Percentiles rank a stretch among this genome's conserved stretches.
phyloP scores from a whole-genome alignment of 805 yeast species.

The Sugiyamaella floridensis region DNA sequence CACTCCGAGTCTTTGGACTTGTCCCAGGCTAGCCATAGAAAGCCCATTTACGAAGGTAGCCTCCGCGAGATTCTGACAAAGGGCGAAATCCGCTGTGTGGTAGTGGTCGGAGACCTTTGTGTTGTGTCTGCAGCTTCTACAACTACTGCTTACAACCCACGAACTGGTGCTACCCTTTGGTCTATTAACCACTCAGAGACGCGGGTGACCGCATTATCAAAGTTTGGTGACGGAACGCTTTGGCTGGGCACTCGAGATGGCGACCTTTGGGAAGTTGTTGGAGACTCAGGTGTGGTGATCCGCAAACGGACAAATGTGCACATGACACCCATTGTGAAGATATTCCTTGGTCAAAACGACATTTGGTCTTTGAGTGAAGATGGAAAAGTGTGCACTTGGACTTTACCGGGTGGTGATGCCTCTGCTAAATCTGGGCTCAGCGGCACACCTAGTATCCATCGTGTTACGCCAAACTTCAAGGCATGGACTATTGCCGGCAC shows the following conservation, averaged over 20 bases:
- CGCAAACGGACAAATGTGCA: conserved; percentile 21
- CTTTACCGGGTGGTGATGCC: neutral
- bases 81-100: conserved; percentile 19
- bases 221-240: conserved; percentile 15
- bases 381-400: conserved; percentile 34
- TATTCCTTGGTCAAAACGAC: conserved; percentile 15
- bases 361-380: conserved; percentile 34
- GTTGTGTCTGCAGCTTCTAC: conserved; percentile 17
- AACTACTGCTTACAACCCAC: conserved; percentile 21
- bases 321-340: conserved; percentile 17
- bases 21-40: conserved; percentile 23
- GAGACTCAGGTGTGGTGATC: conserved; percentile 13
- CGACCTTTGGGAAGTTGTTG: conserved; percentile 23
- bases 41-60: conserved; percentile 24
- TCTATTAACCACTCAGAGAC: conserved; percentile 20
- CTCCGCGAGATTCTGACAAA: conserved; percentile 20
- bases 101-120: conserved; percentile 20
- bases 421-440: conserved; percentile 12
- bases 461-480: conserved; percentile 26
- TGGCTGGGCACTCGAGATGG: conserved; percentile 35
- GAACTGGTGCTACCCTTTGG: conserved; percentile 22
- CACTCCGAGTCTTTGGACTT: conserved; percentile 1
- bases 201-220: conserved; percentile 23
- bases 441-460: conserved; percentile 24
- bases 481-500: conserved; percentile 19